phyloP scores from a whole-genome alignment of 2,329 filamentous ascomycete species.

The Trichophaea hybrida region DNA sequence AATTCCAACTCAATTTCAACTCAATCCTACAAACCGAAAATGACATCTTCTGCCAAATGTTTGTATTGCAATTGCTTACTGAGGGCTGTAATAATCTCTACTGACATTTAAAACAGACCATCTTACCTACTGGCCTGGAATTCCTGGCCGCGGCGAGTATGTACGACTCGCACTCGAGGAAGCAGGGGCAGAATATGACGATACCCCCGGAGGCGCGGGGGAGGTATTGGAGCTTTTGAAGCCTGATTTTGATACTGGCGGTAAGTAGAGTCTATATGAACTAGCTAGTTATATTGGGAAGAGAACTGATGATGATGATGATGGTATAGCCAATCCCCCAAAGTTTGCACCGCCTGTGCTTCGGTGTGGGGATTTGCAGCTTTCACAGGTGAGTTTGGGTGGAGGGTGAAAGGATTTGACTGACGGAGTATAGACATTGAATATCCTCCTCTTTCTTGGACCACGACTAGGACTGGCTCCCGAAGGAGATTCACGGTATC shows the following conservation, averaged over 20 bases:
- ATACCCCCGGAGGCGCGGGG: constrained; percentile 31
- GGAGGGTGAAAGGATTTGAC: too few species aligned
- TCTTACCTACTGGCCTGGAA: constrained; percentile 55
- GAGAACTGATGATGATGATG: background rate
- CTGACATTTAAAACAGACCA: constrained; percentile 26
- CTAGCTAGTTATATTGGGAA: background rate
- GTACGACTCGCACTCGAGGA: constrained; percentile 61
- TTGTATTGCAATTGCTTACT: background rate
- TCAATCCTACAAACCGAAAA: too few species aligned
- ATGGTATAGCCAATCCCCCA: background rate
- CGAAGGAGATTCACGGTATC: constrained; percentile 35
- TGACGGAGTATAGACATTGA: constrained; percentile 38
- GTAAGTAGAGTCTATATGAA: background rate
- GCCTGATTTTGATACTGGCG: background rate
- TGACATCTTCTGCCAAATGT: too few species aligned
- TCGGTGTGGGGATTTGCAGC: constrained; percentile 44
- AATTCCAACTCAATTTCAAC: too few species aligned
- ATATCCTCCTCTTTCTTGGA: constrained; percentile 58
- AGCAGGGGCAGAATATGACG: background rate
- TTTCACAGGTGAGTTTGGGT: constrained; percentile 41
- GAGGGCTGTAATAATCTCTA: background rate
- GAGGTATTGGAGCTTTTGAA: background rate
- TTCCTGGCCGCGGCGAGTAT: constrained; percentile 62
- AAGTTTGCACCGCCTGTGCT: constrained; percentile 44
- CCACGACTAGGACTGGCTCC: constrained; percentile 44